Conservation (phyloP, 2,329 filamentous ascomycete genomes). For the Aspergillus chevalieri region DNA sequence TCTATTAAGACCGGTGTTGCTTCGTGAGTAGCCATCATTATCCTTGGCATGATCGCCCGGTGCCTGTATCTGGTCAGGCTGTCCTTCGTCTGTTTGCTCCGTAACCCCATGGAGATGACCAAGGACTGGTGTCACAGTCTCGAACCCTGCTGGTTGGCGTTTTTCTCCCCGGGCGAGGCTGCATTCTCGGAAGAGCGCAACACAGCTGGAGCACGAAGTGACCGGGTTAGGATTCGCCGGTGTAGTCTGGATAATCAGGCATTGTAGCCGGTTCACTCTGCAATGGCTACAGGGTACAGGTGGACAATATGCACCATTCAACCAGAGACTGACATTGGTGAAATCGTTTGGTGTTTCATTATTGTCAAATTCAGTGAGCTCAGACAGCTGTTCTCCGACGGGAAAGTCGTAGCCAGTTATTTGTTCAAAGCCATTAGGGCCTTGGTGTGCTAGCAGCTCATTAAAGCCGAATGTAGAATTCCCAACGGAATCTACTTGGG, state of each 20-base stretch:
- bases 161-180: slow-evolving; percentile 44
- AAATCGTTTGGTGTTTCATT: slow-evolving; percentile 3
- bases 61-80: neutral
- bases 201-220: slow-evolving; percentile 46
- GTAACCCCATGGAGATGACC: slow-evolving; percentile 46
- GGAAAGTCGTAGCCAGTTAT: neutral
- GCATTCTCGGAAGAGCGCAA: slow-evolving; percentile 47
- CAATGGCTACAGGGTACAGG: slow-evolving; percentile 42
- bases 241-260: slow-evolving; percentile 44
- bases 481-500: neutral
- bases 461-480: neutral
- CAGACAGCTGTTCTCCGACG: neutral
- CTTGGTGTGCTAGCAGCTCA: no score
- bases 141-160: slow-evolving; percentile 41
- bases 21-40: neutral
- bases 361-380: neutral
- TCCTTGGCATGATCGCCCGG: neutral
- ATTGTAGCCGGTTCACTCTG: slow-evolving; percentile 41
- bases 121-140: slow-evolving; percentile 44
- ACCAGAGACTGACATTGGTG: slow-evolving; percentile 25
- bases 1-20: neutral
- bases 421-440: neutral
- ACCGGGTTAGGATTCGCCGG: slow-evolving; percentile 46
- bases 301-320: slow-evolving; percentile 40
- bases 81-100: slow-evolving; percentile 29